Evolutionary conservation across 1,284 basidiomycete species (phyloP).

Genomic region (Pyrrhoderma lamaoense): DNA sequence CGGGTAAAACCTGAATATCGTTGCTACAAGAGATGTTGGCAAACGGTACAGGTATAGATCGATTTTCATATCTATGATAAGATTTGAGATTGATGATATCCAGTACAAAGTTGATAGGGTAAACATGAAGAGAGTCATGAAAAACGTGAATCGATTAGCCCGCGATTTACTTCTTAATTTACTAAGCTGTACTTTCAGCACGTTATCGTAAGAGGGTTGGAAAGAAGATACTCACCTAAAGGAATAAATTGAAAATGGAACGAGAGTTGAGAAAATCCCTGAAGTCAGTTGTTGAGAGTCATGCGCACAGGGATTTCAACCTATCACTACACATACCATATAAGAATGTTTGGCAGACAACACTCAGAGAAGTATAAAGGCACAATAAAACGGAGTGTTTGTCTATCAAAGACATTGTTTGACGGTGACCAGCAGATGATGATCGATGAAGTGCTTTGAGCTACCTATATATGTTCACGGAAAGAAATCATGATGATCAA

Average conservation of each 20-base stretch:
- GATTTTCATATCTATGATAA: neutral
- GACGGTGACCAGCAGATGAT: no score
- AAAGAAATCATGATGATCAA: no score
- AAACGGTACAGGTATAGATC: neutral
- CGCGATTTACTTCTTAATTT: neutral
- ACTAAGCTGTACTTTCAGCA: neutral
- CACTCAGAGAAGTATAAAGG: no score
- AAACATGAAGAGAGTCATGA: neutral
- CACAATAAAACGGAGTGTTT: no score
- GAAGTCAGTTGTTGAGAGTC: neutral
- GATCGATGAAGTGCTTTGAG: no score
- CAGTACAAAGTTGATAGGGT: neutral
- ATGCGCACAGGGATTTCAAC: neutral
- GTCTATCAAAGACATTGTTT: no score
- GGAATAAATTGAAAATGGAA: neutral
- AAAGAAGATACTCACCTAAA: neutral
- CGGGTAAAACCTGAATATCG: neutral
- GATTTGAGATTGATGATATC: neutral
- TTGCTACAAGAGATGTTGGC: neutral
- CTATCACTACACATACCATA: neutral
- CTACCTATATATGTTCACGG: no score
- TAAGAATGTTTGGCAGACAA: constrained; percentile 4
- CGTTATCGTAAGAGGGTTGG: neutral
- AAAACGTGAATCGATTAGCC: constrained; percentile 1
- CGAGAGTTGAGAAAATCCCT: neutral